A percentile compares a stretch with the other conserved stretches of the same genome.
Conservation (phyloP, 352 stramenopile genomes). For the Phytophthora idaei region DNA sequence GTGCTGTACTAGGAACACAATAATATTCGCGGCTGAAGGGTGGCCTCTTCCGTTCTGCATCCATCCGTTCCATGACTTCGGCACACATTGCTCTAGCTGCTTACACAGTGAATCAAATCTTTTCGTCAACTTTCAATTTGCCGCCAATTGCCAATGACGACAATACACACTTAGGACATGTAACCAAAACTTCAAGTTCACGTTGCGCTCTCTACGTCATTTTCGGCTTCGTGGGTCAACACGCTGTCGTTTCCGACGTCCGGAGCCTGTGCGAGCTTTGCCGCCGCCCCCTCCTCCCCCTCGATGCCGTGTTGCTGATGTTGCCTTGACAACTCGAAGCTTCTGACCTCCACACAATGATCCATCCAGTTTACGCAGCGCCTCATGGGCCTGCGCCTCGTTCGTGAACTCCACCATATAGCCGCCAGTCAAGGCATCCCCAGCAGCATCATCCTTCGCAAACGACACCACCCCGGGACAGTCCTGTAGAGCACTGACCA, state of each 20-base stretch:
- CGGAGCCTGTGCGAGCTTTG: slow-evolving; percentile 40
- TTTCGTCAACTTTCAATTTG: too few species aligned
- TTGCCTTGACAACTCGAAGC: slow-evolving; percentile 42
- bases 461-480: slow-evolving; percentile 63
- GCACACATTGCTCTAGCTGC: too few species aligned
- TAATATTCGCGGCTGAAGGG: too few species aligned
- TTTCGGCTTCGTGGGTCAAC: slow-evolving; percentile 58
- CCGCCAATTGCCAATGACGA: not conserved
- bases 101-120: too few species aligned
- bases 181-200: not conserved
- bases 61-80: too few species aligned
- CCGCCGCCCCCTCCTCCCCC: slow-evolving; percentile 22
- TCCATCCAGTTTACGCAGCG: slow-evolving; percentile 56
- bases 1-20: too few species aligned
- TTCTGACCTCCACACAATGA: slow-evolving; percentile 58
- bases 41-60: not conserved
- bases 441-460: slow-evolving; percentile 39
- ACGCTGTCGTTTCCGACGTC: slow-evolving; percentile 73
- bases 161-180: not conserved
- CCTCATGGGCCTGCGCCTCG: slow-evolving; percentile 41
- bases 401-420: slow-evolving; percentile 66
- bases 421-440: slow-evolving; percentile 33
- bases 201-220: slow-evolving; percentile 23
- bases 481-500: slow-evolving; percentile 54
- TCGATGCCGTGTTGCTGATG: slow-evolving; percentile 25